Evolutionary conservation across 2,329 filamentous ascomycete species (phyloP).

Genomic region (Cladophialophora exuberans): DNA sequence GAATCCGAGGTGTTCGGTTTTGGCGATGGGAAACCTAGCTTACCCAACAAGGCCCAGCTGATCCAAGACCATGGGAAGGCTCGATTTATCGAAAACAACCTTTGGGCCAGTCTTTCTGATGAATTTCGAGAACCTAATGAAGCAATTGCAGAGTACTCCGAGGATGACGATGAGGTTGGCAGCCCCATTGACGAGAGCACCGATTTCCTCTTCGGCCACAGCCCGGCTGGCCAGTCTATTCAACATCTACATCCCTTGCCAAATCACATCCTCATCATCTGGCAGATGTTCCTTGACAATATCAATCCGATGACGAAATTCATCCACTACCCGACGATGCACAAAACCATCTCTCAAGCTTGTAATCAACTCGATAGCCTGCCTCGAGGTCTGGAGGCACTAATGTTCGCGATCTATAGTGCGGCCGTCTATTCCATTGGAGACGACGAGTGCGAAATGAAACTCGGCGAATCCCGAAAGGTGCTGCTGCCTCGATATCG

Average conservation of each 20-base stretch:
- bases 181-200: slow-evolving; percentile 25
- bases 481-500: slow-evolving; percentile 59
- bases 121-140: slow-evolving; percentile 26
- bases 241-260: slow-evolving; percentile 34
- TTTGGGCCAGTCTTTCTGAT: slow-evolving; percentile 33
- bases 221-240: slow-evolving; percentile 25
- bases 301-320: slow-evolving; percentile 74
- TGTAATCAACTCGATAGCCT: slow-evolving; percentile 41
- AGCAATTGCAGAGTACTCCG: slow-evolving; percentile 31
- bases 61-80: slow-evolving; percentile 28
- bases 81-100: slow-evolving; percentile 33
- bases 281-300: slow-evolving; percentile 74
- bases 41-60: too few relatives aligned
- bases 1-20: slow-evolving; percentile 15
- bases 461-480: slow-evolving; percentile 58
- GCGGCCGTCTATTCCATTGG: slow-evolving; percentile 55
- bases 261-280: slow-evolving; percentile 64
- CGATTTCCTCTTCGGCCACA: slow-evolving; percentile 32
- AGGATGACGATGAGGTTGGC: slow-evolving; percentile 32
- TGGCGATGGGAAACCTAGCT: too few relatives aligned
- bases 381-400: slow-evolving; percentile 51
- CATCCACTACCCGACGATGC: slow-evolving; percentile 71
- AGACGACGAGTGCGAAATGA: slow-evolving; percentile 46
- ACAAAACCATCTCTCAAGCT: slow-evolving; percentile 67
- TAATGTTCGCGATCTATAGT: slow-evolving; percentile 66